Conservation (phyloP, 176 grass and related monocot genomes). For the Canna indica region DNA sequence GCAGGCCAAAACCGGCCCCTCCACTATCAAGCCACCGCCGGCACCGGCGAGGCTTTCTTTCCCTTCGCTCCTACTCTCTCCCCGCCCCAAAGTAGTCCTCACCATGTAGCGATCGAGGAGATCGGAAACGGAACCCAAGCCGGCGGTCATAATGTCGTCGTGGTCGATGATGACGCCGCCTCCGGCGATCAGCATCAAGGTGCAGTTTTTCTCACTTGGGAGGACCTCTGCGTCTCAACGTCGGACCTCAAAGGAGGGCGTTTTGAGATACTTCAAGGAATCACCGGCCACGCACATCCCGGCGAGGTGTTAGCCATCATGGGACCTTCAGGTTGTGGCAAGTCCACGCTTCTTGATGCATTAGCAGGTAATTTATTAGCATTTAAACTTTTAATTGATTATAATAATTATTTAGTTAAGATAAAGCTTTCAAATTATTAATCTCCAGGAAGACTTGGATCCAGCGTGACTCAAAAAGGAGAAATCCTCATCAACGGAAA, state of each 20-base stretch:
- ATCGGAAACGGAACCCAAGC: neutral
- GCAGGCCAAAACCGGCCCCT: conserved; percentile 28
- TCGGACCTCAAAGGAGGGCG: neutral
- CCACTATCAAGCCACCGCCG: neutral
- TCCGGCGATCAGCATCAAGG: neutral
- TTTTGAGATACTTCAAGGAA: conserved; percentile 20
- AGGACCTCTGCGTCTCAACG: conserved; percentile 30
- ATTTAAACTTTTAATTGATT: too few species aligned
- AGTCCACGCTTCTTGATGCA: conserved; percentile 37
- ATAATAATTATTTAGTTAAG: too few species aligned
- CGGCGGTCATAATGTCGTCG: neutral
- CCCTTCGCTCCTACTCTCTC: neutral
- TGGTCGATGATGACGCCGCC: neutral
- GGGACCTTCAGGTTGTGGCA: conserved; percentile 42
- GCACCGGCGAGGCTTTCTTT: neutral
- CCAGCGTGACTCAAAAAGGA: conserved; percentile 20
- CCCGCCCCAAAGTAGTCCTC: too few species aligned
- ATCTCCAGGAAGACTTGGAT: conserved; percentile 29
- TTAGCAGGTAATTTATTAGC: conserved; percentile 38
- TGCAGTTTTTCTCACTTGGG: conserved; percentile 35
- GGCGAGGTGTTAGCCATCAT: conserved; percentile 39
- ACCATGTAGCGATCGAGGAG: neutral
- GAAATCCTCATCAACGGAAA: conserved; percentile 29
- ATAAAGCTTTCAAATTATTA: too few species aligned
- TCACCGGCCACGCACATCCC: conserved; percentile 31